Percentiles rank a stretch among this genome's conserved stretches.
These are phyloP conservation scores for Talaromyces sp. DNA, from an alignment of 2,329 filamentous ascomycete genomes.

Conservation along the genomic window DNA sequence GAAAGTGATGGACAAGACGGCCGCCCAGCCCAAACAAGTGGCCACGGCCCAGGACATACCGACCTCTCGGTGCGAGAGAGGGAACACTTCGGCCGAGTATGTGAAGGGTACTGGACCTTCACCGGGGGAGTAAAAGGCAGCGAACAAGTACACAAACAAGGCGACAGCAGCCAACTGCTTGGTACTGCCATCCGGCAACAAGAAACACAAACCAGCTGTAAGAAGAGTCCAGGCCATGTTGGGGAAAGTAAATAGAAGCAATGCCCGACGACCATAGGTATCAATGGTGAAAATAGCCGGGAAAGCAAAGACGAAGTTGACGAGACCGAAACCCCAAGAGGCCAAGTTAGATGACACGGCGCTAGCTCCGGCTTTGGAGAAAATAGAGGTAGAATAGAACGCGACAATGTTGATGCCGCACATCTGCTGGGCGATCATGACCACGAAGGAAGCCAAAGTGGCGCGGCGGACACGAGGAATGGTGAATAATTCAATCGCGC, in stretches of 20 bases:
- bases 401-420: constrained; percentile 71
- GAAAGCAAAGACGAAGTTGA: constrained; percentile 65
- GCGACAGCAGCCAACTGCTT: constrained; percentile 55
- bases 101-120: constrained; percentile 56
- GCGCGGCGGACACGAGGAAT: constrained; percentile 54
- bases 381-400: constrained; percentile 66
- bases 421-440: constrained; percentile 77
- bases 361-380: constrained; percentile 53
- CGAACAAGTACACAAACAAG: constrained; percentile 63
- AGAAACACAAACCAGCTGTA: constrained; percentile 59
- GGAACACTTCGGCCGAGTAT: constrained; percentile 57
- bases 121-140: constrained; percentile 61
- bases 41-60: constrained; percentile 46
- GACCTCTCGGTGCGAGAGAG: constrained; percentile 49
- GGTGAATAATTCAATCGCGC: constrained; percentile 54
- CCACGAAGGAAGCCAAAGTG: constrained; percentile 69
- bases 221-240: constrained; percentile 67
- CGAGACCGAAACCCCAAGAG: constrained; percentile 62
- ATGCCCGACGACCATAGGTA: constrained; percentile 60
- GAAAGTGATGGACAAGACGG: constrained; percentile 50
- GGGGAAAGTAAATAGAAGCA: constrained; percentile 64
- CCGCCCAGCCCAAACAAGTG: constrained; percentile 49
- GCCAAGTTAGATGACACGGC: constrained; percentile 57
- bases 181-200: constrained; percentile 43
- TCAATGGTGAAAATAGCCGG: constrained; percentile 65